phyloP scores from a whole-genome alignment of 2,329 filamentous ascomycete genomes.

The Colletotrichum chrysophilum region DNA sequence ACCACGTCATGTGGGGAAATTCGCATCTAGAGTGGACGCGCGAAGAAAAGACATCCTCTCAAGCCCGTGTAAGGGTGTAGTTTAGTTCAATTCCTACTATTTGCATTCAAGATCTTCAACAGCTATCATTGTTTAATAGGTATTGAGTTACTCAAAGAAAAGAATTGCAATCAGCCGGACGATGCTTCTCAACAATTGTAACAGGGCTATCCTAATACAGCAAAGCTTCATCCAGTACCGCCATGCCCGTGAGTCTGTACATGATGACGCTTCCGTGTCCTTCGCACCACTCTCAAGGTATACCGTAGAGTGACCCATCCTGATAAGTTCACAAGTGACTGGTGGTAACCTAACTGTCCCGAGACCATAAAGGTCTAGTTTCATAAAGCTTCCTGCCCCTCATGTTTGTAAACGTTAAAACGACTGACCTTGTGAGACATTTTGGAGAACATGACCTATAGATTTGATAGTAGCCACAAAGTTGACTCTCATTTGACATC shows the following conservation, averaged over 20 bases:
- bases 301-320: background rate
- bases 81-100: background rate
- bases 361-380: background rate
- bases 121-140: background rate
- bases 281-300: background rate
- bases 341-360: background rate
- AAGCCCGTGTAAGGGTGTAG: background rate
- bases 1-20: too few species aligned
- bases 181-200: background rate
- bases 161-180: background rate
- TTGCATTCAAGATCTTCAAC: background rate
- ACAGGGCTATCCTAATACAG: background rate
- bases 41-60: background rate
- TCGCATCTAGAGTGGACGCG: too few species aligned
- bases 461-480: accelerated
- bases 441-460: background rate
- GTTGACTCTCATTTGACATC: accelerated
- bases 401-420: background rate
- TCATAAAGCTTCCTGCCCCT: background rate
- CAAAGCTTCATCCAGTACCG: background rate
- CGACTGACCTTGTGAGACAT: background rate
- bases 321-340: background rate
- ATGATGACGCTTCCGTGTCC: background rate
- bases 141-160: background rate
- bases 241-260: background rate